Conservation (phyloP, 1,284 basidiomycete genomes). For the Microbotryum lychnidis-dioicae region DNA sequence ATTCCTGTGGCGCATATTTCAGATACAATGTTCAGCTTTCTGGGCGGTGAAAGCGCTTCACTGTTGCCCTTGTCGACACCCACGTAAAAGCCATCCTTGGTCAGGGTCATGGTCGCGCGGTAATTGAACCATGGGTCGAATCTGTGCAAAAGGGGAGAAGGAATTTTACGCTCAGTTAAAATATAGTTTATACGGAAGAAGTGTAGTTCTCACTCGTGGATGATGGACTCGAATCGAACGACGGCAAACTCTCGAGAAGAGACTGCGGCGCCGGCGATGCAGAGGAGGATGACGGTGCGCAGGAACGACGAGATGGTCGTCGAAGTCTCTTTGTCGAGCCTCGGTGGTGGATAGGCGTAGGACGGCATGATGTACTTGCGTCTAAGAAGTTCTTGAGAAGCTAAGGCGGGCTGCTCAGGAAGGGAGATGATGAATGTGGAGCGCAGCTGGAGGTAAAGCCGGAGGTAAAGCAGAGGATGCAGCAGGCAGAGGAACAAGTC, state of each 20-base stretch:
- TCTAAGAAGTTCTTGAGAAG: too few relatives aligned
- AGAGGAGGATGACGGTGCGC: slow-evolving; percentile 71
- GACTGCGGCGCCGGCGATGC: slow-evolving; percentile 88
- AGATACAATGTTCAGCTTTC: background rate
- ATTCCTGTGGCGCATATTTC: slow-evolving; percentile 56
- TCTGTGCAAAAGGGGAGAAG: background rate
- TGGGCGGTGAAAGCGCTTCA: background rate
- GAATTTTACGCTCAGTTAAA: background rate
- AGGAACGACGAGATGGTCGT: slow-evolving; percentile 66
- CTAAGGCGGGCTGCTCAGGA: too few relatives aligned
- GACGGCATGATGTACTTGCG: slow-evolving; percentile 5
- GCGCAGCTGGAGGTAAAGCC: too few relatives aligned
- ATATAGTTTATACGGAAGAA: background rate
- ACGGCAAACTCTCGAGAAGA: slow-evolving; percentile 95
- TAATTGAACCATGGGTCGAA: slow-evolving; percentile 78
- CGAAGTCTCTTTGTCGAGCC: slow-evolving; percentile 10
- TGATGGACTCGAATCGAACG: slow-evolving; percentile 96
- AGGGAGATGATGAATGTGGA: too few relatives aligned
- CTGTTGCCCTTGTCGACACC: slow-evolving; percentile 36
- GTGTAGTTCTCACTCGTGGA: slow-evolving; percentile 64
- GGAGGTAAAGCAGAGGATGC: too few relatives aligned
- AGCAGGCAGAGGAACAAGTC: too few relatives aligned
- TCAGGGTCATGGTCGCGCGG: slow-evolving; percentile 80
- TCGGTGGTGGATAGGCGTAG: slow-evolving; percentile 29
- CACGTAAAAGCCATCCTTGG: slow-evolving; percentile 89